Conservation (phyloP, 192 early-diverging fungal species). For the Geranomyces variabilis region DNA sequence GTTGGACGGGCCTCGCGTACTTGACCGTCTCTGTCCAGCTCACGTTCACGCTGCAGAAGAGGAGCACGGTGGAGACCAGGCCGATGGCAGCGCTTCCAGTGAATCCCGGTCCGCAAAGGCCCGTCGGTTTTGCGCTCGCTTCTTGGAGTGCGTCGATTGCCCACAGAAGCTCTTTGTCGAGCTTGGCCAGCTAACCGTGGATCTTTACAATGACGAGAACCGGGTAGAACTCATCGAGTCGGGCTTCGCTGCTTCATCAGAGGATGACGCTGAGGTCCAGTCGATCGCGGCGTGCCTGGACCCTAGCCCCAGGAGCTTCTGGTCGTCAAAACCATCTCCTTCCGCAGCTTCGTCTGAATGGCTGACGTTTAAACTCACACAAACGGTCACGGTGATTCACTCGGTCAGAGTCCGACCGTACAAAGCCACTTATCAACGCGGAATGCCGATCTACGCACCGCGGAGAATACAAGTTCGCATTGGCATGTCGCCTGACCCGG, state of each 20-base stretch:
- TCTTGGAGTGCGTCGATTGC: background rate
- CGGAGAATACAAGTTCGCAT: background rate
- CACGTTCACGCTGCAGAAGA: too few relatives aligned
- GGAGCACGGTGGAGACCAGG: too few relatives aligned
- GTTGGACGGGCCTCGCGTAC: background rate
- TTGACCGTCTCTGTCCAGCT: too few relatives aligned
- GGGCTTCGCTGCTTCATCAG: constrained; percentile 2
- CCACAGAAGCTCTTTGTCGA: background rate
- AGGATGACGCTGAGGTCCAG: constrained; percentile 6
- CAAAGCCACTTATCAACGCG: constrained; percentile 28
- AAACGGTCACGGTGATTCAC: background rate
- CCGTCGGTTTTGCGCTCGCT: background rate
- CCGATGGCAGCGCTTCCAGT: too few relatives aligned
- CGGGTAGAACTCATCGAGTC: background rate
- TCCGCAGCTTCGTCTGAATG: background rate
- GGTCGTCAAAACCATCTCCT: background rate
- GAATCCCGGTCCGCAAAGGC: too few relatives aligned
- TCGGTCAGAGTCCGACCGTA: constrained; percentile 21
- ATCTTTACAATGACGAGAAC: background rate
- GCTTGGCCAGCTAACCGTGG: background rate
- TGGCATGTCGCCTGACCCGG: constrained; percentile 9
- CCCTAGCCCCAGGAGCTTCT: background rate
- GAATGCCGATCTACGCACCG: constrained; percentile 33
- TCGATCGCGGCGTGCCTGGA: background rate
- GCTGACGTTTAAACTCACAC: constrained; percentile 4